Percentiles rank a stretch among this genome's conserved stretches.
Evolutionary conservation across 2,329 filamentous ascomycete species (phyloP).

Genomic region (Penicillium sp.): DNA sequence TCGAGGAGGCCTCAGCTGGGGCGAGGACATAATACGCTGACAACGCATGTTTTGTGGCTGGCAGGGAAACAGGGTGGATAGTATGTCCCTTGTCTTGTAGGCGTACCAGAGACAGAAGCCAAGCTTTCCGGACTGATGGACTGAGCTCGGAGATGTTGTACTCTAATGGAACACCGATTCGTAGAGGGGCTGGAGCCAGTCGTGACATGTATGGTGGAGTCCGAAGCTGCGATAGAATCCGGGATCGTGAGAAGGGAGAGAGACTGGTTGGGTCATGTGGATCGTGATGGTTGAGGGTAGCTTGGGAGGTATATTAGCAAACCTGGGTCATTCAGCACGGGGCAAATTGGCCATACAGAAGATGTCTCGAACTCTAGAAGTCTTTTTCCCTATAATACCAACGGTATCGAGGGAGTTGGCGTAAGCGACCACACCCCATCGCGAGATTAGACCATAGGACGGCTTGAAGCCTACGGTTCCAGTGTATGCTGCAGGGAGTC

Average conservation of each 20-base stretch:
- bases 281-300: constrained; percentile 60
- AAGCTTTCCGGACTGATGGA: constrained; percentile 64
- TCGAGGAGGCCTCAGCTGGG: constrained; percentile 91
- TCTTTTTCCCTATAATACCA: constrained; percentile 64
- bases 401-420: constrained; percentile 92
- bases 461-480: constrained; percentile 84
- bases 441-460: constrained; percentile 81
- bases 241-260: constrained; percentile 53
- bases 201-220: constrained; percentile 22
- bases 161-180: constrained; percentile 64
- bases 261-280: constrained; percentile 72
- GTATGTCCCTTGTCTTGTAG: constrained; percentile 66
- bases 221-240: constrained; percentile 47
- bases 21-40: constrained; percentile 95
- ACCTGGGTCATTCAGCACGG: neutral
- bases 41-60: constrained; percentile 78
- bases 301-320: constrained; percentile 31
- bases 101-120: constrained; percentile 59
- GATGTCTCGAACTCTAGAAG: constrained; percentile 52
- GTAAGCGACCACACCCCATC: constrained; percentile 84
- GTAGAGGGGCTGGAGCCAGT: constrained; percentile 34
- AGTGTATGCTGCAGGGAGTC: constrained; percentile 83
- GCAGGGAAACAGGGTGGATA: constrained; percentile 74
- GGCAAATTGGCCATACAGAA: constrained; percentile 44
- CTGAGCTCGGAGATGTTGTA: constrained; percentile 86